These are phyloP conservation scores for Lenwebbia sp. DNA, from an alignment of 345 rosid genomes.

Conservation along the genomic window DNA sequence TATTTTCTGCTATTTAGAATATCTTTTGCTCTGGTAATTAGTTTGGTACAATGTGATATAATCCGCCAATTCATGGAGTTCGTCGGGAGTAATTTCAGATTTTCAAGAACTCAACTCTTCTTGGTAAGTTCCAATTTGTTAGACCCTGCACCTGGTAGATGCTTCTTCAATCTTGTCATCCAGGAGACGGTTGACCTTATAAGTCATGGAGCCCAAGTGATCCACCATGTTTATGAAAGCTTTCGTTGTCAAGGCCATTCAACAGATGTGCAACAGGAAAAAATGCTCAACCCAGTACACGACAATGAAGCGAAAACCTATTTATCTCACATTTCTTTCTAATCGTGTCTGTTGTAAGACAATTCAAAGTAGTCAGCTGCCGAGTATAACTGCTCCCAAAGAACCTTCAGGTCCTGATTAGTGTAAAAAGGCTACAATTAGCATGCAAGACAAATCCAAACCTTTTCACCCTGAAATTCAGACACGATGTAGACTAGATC, in stretches of 20 bases:
- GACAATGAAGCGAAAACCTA: background rate
- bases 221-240: conserved; percentile 73
- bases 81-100: background rate
- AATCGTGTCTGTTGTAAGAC: conserved; percentile 40
- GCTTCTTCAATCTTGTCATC: conserved; percentile 38
- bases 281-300: background rate
- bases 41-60: background rate
- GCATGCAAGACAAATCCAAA: background rate
- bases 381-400: conserved; percentile 64
- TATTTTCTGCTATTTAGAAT: background rate
- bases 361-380: conserved; percentile 83
- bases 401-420: conserved; percentile 55
- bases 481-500: background rate
- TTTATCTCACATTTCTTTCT: conserved; percentile 46
- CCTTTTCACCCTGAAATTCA: background rate
- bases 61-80: background rate
- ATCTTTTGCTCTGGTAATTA: background rate
- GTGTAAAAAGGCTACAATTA: background rate
- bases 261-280: background rate
- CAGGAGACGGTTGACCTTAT: conserved; percentile 40
- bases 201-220: conserved; percentile 79
- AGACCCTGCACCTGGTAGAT: background rate
- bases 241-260: background rate
- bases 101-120: background rate
- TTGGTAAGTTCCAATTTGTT: background rate